Percentiles rank a stretch among this genome's conserved stretches.
phyloP scores from a whole-genome alignment of 1,284 basidiomycete species.

The Inonotus obliquus region DNA sequence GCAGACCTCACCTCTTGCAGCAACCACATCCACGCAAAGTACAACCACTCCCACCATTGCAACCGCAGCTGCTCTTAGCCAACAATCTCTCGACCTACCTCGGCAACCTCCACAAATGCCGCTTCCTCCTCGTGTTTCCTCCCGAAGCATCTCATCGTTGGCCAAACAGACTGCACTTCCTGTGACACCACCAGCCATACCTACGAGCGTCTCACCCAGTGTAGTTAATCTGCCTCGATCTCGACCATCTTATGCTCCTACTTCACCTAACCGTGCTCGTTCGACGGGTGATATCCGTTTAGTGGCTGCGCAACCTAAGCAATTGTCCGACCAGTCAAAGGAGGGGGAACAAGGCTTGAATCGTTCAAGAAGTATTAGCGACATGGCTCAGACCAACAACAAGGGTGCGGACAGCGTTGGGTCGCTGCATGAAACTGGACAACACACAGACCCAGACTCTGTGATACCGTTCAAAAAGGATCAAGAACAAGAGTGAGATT shows the following conservation, averaged over 20 bases:
- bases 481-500: slow-evolving; percentile 6
- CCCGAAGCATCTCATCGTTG: background rate
- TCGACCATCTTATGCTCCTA: slow-evolving; percentile 14
- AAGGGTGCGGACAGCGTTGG: slow-evolving; percentile 12
- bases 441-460: slow-evolving; percentile 3
- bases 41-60: slow-evolving; percentile 3
- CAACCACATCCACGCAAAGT: background rate
- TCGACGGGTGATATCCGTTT: slow-evolving; percentile 58
- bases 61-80: background rate
- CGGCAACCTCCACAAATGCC: slow-evolving; percentile 1
- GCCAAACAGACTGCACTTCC: background rate
- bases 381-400: slow-evolving; percentile 7
- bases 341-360: slow-evolving; percentile 8
- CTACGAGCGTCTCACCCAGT: background rate
- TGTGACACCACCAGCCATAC: background rate
- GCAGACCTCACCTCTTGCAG: slow-evolving; percentile 1
- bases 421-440: background rate
- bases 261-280: slow-evolving; percentile 45
- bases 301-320: slow-evolving; percentile 26
- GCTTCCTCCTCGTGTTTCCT: slow-evolving; percentile 1
- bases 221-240: background rate
- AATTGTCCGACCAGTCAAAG: background rate
- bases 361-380: slow-evolving; percentile 14
- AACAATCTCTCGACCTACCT: background rate
- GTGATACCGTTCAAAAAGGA: slow-evolving; percentile 10